These are phyloP conservation scores for Quercus variabilis DNA, from an alignment of 306 rosid species.

Conservation along the genomic window DNA sequence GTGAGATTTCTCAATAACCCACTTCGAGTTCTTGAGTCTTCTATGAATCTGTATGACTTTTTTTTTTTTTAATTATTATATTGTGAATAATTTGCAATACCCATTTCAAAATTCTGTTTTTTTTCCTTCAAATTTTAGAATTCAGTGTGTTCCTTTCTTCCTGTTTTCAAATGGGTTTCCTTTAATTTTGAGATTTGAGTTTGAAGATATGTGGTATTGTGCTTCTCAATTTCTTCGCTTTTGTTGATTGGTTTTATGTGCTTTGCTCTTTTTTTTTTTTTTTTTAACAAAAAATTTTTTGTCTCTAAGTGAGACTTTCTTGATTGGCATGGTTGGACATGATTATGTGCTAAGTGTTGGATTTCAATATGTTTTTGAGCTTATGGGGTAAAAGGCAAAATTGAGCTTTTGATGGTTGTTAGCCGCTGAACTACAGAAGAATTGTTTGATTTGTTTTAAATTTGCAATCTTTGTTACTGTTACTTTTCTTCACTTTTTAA, in stretches of 20 bases:
- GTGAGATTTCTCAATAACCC: background rate
- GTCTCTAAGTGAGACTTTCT: background rate
- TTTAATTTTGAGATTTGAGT: background rate
- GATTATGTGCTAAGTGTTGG: background rate
- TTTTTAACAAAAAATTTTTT: too few relatives aligned
- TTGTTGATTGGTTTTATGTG: background rate
- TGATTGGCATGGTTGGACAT: background rate
- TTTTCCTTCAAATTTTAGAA: background rate
- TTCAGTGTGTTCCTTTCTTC: conserved; percentile 9
- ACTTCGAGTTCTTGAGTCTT: background rate
- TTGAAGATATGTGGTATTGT: background rate
- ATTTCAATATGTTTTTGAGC: background rate
- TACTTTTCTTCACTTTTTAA: background rate
- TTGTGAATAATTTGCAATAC: background rate
- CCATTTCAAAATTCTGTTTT: too few relatives aligned
- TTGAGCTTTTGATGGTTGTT: background rate
- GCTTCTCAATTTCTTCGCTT: background rate
- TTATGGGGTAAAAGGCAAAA: background rate
- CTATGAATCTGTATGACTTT: background rate
- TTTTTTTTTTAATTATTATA: background rate
- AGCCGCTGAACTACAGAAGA: background rate
- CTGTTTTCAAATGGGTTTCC: conserved; percentile 7
- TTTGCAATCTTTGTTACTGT: background rate
- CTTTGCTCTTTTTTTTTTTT: background rate
- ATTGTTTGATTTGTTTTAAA: background rate